Base-by-base conservation (phyloP, 2,329 filamentous ascomycete genomes). In the Verticillium albo-atrum region DNA sequence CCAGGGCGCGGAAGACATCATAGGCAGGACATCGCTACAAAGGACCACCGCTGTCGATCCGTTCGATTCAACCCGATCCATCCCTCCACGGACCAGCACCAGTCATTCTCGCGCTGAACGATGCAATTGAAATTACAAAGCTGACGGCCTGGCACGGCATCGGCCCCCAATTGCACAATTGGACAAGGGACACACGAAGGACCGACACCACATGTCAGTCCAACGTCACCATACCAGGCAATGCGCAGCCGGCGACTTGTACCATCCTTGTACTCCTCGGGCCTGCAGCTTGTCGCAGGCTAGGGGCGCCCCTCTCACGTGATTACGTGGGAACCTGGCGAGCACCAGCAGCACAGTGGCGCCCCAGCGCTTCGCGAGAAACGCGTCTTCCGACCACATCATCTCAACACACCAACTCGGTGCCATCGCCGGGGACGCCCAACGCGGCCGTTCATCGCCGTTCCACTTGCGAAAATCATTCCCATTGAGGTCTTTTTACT, bases 301-400 rank as follows among this genome's bases (percentile, higher is more conserved):
- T 23, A 20, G 6, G 14, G 9, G 9, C 7, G 37, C 37, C 37
- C 37, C 37, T n/a, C 37, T 78, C 76, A 78, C 75, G 76, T 78
- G 76, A 70, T 72, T 74, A 74, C 76, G 76, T 72, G 76, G 68
- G 67, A 68, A 72, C 68, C 68, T 77, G 73, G 75, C 71, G 74
- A 68, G 62, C 64, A 65, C 67, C 62, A 63, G 69, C 64, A 61
- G 57, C 67, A 70, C 68, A 65, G 66, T 66, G 66, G 54, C 57
- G 51, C 55, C 59, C 37, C 27, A 55, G 27, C 52, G 30, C n/a
- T 42, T 66, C 67, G 70, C 71, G 68, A 71, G 68, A 72, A 70
- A 77, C 76, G 76, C 77, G 77, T 74, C 74, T 70, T 73, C 55
- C 74, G 65, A 67, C 69, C 68, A 75, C 74, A 65, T 75, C 72